A percentile compares a stretch with the other conserved stretches of the same genome.
Conservation (phyloP, 306 rosid species). For the Sphenostylis stenocarpa region DNA sequence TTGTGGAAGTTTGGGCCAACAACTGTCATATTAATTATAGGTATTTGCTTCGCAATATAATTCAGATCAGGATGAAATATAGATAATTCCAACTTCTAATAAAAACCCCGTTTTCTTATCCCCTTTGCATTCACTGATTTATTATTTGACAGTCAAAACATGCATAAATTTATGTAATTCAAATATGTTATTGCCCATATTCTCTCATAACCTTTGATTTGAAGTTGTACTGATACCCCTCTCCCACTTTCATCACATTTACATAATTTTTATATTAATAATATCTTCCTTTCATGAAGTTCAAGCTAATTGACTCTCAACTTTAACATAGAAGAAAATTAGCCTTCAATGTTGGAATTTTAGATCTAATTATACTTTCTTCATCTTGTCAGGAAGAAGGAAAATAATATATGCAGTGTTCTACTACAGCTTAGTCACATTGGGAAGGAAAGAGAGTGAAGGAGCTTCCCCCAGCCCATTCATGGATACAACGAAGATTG, state of each 20-base stretch:
- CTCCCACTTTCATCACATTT: neutral
- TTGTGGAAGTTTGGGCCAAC: constrained; percentile 27
- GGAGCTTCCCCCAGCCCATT: constrained; percentile 50
- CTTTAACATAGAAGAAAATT: neutral
- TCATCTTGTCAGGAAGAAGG: neutral
- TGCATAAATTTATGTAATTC: neutral
- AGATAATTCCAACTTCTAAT: constrained; percentile 1
- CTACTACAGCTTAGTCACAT: neutral
- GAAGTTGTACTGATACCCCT: neutral
- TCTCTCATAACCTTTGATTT: neutral
- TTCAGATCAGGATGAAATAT: constrained; percentile 20
- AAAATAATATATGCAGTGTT: neutral
- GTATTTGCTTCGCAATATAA: neutral
- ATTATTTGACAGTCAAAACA: neutral
- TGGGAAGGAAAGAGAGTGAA: constrained; percentile 35
- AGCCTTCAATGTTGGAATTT: neutral
- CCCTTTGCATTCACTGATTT: neutral
- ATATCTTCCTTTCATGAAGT: neutral
- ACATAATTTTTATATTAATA: neutral
- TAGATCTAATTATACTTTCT: neutral
- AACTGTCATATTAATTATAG: neutral
- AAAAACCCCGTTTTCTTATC: neutral
- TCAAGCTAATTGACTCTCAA: neutral
- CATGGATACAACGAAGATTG: constrained; percentile 13
- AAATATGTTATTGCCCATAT: neutral